Conservation (phyloP, 2,329 filamentous ascomycete species). For the Colletotrichum shisoi region DNA sequence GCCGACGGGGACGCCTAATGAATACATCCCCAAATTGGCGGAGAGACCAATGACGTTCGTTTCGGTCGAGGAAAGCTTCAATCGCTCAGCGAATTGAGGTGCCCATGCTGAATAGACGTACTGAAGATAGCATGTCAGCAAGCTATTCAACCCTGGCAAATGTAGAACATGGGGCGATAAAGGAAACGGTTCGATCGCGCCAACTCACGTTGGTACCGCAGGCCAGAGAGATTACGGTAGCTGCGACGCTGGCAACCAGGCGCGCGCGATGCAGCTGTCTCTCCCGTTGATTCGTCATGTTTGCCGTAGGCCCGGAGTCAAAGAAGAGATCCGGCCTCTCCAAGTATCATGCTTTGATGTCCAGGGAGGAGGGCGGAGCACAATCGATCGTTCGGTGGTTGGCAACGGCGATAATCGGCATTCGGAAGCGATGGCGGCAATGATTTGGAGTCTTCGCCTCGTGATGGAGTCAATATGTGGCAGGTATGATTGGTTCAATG, state of each 20-base stretch:
- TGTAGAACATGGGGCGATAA: background rate
- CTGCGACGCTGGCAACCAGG: conserved; percentile 82
- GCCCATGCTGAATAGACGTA: conserved; percentile 99
- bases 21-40: conserved; percentile 94
- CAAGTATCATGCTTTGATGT: conserved; percentile 27
- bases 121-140: conserved; percentile 55
- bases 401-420: conserved; percentile 8
- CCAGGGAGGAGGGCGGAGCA: background rate
- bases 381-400: background rate
- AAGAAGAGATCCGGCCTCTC: background rate
- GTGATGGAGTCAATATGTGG: background rate
- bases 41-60: conserved; percentile 88
- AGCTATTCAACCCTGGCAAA: background rate
- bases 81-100: conserved; percentile 87
- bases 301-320: conserved; percentile 4
- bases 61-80: conserved; percentile 89
- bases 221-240: conserved; percentile 83
- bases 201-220: conserved; percentile 87
- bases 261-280: conserved; percentile 68
- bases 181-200: conserved; percentile 11
- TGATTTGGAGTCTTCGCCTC: background rate
- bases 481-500: conserved; percentile 19
- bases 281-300: conserved; percentile 47
- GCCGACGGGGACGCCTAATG: conserved; percentile 85
- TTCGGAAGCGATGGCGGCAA: conserved; percentile 20